phyloP scores from a whole-genome alignment of 495 filamentous ascomycete species.

The Neurospora tetrasperma region DNA sequence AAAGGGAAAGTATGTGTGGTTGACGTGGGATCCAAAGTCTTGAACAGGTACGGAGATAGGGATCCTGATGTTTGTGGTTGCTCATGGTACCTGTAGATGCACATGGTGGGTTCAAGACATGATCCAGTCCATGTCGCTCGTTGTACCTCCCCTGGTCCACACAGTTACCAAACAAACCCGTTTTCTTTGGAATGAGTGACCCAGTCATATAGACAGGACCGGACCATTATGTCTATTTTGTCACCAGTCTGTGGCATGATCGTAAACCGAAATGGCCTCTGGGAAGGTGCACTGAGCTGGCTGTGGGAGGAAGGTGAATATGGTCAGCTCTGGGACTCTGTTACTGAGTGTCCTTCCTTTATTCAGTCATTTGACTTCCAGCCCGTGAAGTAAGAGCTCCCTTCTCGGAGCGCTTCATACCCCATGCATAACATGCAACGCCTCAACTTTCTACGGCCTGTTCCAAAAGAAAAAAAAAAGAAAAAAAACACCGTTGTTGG shows the following conservation, averaged over 20 bases:
- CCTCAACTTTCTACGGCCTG: neutral
- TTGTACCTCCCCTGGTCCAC: no score
- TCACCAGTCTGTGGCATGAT: neutral
- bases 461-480: no score
- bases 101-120: neutral
- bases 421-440: neutral
- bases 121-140: no score
- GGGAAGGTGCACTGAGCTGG: neutral
- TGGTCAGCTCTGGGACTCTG: neutral
- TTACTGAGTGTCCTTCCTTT: neutral
- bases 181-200: no score
- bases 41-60: neutral
- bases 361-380: neutral
- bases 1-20: conserved; percentile 15
- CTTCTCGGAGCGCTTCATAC: neutral
- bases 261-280: neutral
- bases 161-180: no score
- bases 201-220: no score
- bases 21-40: conserved; percentile 8
- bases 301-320: neutral
- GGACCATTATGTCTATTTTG: no score
- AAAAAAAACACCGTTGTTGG: neutral
- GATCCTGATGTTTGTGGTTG: neutral
- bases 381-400: neutral
- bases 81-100: neutral